Evolutionary conservation across 2,329 filamentous ascomycete species (phyloP).

Genomic region (Colletotrichum sp.): DNA sequence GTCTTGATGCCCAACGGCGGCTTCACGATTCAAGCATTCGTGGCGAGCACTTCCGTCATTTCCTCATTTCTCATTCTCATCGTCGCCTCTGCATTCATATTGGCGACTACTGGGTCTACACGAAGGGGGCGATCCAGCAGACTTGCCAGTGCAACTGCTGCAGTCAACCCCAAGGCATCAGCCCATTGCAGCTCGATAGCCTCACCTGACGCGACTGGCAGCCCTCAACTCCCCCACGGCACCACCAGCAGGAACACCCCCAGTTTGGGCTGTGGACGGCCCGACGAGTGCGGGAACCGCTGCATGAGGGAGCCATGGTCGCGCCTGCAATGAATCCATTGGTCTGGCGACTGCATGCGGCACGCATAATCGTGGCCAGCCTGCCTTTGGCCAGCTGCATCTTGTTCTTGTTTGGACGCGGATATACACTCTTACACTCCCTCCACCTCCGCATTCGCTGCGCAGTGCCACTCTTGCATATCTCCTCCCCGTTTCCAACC

Average conservation of each 20-base stretch:
- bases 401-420: neutral
- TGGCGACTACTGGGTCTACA: neutral
- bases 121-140: neutral
- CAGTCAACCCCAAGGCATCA: neutral
- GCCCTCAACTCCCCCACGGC: neutral
- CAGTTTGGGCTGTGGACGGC: slow-evolving; percentile 7
- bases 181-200: slow-evolving; percentile 6
- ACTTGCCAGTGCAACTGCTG: neutral
- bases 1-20: slow-evolving; percentile 17
- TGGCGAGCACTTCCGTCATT: neutral
- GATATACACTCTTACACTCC: slow-evolving; percentile 12
- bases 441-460: slow-evolving; percentile 12
- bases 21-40: neutral
- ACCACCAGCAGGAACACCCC: neutral
- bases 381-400: neutral
- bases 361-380: slow-evolving; percentile 16
- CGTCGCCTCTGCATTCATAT: neutral
- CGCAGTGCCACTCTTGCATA: slow-evolving; percentile 10
- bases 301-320: neutral
- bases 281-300: slow-evolving; percentile 20
- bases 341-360: slow-evolving; percentile 10
- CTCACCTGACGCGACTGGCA: slow-evolving; percentile 12
- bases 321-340: slow-evolving; percentile 11
- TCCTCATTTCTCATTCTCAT: neutral
- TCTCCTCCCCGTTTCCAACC: neutral